Percentiles rank a stretch among this genome's conserved stretches.
phyloP scores from a whole-genome alignment of 495 filamentous ascomycete species.

The Neurospora sp. region DNA sequence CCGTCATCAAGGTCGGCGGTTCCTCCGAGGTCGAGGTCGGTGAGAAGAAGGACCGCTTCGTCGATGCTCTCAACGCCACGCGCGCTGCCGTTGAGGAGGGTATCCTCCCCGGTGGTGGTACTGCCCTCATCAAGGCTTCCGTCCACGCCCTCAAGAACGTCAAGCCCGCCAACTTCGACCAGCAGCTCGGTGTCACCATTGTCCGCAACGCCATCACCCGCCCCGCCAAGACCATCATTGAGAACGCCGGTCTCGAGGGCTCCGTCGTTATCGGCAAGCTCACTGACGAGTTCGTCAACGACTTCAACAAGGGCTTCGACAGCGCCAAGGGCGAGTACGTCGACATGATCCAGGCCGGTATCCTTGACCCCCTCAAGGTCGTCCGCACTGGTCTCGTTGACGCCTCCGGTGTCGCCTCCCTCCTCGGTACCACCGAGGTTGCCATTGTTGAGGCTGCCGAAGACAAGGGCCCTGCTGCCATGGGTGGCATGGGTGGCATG shows the following conservation, averaged over 20 bases:
- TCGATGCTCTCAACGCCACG: conserved; percentile 96
- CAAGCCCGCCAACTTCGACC: conserved; percentile 92
- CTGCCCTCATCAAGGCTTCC: conserved; percentile 93
- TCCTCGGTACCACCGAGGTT: conserved; percentile 96
- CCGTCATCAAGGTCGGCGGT: conserved; percentile 98
- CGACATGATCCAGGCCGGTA: conserved; percentile 95
- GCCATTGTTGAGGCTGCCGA: conserved; percentile 93
- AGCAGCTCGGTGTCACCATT: conserved; percentile 95
- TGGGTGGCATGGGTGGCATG: conserved; percentile 61
- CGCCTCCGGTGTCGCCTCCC: conserved; percentile 89
- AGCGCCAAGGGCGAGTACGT: conserved; percentile 94
- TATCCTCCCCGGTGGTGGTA: conserved; percentile 96
- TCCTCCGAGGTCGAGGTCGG: conserved; percentile 95
- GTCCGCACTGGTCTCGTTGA: conserved; percentile 92
- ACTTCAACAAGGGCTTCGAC: conserved; percentile 98
- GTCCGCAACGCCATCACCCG: conserved; percentile 95
- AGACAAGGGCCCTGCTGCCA: conserved; percentile 60
- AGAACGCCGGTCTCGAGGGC: conserved; percentile 95
- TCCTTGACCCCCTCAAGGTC: conserved; percentile 98
- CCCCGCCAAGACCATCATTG: conserved; percentile 87
- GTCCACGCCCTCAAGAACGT: conserved; percentile 73
- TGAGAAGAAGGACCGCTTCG: conserved; percentile 99
- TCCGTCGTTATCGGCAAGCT: conserved; percentile 97
- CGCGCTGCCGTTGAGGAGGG: conserved; percentile 97
- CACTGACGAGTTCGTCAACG: conserved; percentile 78